Evolutionary conservation across 495 filamentous ascomycete species (phyloP).

Genomic region (Aspergillus hancockii): DNA sequence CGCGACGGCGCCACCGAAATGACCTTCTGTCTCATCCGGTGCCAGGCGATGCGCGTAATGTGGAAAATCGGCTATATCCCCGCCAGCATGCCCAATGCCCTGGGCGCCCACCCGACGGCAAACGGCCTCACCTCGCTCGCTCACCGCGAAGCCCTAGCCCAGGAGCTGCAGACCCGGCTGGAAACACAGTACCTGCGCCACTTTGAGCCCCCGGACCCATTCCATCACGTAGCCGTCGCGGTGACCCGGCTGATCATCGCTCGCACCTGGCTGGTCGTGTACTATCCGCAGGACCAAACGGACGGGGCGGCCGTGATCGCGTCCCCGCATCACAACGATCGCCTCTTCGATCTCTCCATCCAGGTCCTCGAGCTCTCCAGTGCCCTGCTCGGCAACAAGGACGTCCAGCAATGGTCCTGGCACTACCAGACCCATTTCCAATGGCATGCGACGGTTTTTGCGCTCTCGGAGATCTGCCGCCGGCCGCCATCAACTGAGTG

Average conservation of each 20-base stretch:
- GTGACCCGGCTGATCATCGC: conserved; percentile 18
- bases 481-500: conserved; percentile 50
- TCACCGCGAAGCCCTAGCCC: conserved; percentile 40
- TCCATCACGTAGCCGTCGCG: conserved; percentile 36
- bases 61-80: conserved; percentile 32
- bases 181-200: conserved; percentile 43
- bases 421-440: conserved; percentile 59
- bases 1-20: conserved; percentile 68
- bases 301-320: neutral
- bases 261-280: conserved; percentile 29
- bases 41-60: conserved; percentile 35
- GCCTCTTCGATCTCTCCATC: conserved; percentile 30
- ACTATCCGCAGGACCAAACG: conserved; percentile 19
- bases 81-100: neutral
- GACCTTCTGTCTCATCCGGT: conserved; percentile 73
- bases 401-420: conserved; percentile 60
- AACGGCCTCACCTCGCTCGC: conserved; percentile 28
- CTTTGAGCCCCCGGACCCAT: conserved; percentile 29
- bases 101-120: neutral
- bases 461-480: conserved; percentile 52
- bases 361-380: conserved; percentile 60
- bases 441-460: conserved; percentile 60
- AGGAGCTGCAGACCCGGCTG: conserved; percentile 36
- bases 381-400: conserved; percentile 46
- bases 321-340: conserved; percentile 18